Percentiles rank a stretch among this genome's conserved stretches.
Conservation (phyloP, 2,329 filamentous ascomycete species). For the Fusarium equiseti region DNA sequence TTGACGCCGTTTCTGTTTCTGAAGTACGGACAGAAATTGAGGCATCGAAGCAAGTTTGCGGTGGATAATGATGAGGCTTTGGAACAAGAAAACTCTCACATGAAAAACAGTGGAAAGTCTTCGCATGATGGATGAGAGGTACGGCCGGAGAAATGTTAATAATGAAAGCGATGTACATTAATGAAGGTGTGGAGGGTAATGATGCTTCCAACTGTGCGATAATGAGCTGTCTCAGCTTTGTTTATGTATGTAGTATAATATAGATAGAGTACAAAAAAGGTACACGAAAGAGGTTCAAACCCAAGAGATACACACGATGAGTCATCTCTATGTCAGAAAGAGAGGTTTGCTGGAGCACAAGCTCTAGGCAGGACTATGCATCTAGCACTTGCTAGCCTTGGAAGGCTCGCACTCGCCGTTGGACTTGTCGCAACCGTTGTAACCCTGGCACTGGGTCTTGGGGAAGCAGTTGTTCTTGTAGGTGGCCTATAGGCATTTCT, state of each 20-base stretch:
- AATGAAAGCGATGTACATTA: background rate
- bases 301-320: background rate
- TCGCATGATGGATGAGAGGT: background rate
- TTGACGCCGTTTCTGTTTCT: slow-evolving; percentile 12
- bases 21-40: slow-evolving; percentile 1
- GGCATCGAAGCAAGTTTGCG: slow-evolving; percentile 17
- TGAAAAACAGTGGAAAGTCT: background rate
- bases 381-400: slow-evolving; percentile 48
- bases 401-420: slow-evolving; percentile 47
- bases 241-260: background rate
- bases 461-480: slow-evolving; percentile 49
- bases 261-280: background rate
- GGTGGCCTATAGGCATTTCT: slow-evolving; percentile 32
- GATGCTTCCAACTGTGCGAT: background rate
- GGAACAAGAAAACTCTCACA: slow-evolving; percentile 1
- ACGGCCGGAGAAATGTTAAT: background rate
- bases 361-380: background rate
- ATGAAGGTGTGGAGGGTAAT: background rate
- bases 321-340: background rate
- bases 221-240: background rate
- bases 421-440: slow-evolving; percentile 48
- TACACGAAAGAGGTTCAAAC: background rate
- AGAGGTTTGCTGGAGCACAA: background rate
- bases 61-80: slow-evolving; percentile 2
- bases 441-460: slow-evolving; percentile 48